Conservation (phyloP, 2,329 filamentous ascomycete species). For the Alternaria gaisen region DNA sequence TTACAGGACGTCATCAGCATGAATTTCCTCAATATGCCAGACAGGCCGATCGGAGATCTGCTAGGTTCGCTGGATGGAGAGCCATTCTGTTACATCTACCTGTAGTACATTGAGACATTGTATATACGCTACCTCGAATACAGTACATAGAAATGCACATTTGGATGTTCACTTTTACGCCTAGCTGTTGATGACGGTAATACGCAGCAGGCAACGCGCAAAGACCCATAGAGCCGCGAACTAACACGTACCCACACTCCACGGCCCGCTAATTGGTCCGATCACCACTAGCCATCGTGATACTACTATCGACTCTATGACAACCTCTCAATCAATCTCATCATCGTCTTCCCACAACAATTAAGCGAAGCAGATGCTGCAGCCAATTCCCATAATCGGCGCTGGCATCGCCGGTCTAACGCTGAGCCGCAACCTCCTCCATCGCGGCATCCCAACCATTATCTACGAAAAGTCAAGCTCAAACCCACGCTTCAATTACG, state of each 20-base stretch:
- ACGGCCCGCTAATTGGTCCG: not conserved
- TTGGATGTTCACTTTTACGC: not conserved
- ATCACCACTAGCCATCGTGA: not conserved
- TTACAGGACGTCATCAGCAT: slow-evolving; percentile 55
- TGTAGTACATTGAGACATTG: slow-evolving; percentile 12
- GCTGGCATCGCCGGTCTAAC: slow-evolving; percentile 58
- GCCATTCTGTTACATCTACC: slow-evolving; percentile 58
- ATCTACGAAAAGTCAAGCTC: slow-evolving; percentile 48
- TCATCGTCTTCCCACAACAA: not conserved
- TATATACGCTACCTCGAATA: not conserved
- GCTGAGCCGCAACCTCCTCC: slow-evolving; percentile 48
- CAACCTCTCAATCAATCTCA: not conserved
- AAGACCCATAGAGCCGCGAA: not conserved
- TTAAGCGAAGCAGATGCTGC: not conserved
- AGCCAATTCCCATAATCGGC: slow-evolving; percentile 50
- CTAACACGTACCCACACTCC: not conserved
- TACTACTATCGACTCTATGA: not conserved
- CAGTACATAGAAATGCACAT: not conserved
- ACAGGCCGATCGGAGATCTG: slow-evolving; percentile 48
- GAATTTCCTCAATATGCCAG: slow-evolving; percentile 44
- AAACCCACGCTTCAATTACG: slow-evolving; percentile 46
- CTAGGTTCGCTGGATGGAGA: slow-evolving; percentile 52
- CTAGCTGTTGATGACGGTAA: not conserved
- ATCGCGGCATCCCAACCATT: slow-evolving; percentile 40
- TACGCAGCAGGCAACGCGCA: not conserved